Base-by-base conservation (phyloP, 2,329 filamentous ascomycete species). In the Cyphellophora europaea region DNA sequence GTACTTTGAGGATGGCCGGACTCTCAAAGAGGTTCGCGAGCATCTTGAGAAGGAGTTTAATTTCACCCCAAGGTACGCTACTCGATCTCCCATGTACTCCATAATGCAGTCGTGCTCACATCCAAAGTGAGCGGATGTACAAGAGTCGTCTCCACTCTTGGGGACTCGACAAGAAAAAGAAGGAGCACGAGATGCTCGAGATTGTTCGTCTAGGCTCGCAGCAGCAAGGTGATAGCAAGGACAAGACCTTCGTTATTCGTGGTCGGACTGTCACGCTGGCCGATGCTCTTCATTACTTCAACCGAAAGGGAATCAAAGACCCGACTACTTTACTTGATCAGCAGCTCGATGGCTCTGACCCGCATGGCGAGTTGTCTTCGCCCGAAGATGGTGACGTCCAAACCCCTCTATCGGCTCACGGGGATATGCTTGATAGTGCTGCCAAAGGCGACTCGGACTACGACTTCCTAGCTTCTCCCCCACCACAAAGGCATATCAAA, bases 171-270 rank as follows among this genome's bases (percentile, higher is more conserved):
- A 49, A 49, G 37, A 49, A 49, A 41, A 49, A 49, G 27, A 49
- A 49, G 27, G 47, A 49, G 33, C 47, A 49, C 33, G 47, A 49
- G 27, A 49, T 49, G 47, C 45, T 49, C n/a, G 47, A 49, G 36
- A 29, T 49, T 13, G 47, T 49, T 30, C 43, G 47, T 14, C 47
- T 46, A 37, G 47, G 47, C 3, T 23, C 48, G 11, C 40, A 47
- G 17, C 45, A 46, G 30, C 42, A 46, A 32, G 47, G 45, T 12
- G 38, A 41, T 11, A 40, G 46, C 40, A 49, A 45, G 37, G 43
- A 48, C 34, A 49, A 49, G 32, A 44, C 48, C 19, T 49, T 48
- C 29, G 19, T 46, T 8, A 45, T 49, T 14, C 40, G 47, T 27
- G 47, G 47, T 14, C 38, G 45, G 21, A 41, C 47, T 18, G 43